Base-by-base conservation (phyloP, 2,329 filamentous ascomycete genomes). In the Phaeoacremonium minimum region DNA sequence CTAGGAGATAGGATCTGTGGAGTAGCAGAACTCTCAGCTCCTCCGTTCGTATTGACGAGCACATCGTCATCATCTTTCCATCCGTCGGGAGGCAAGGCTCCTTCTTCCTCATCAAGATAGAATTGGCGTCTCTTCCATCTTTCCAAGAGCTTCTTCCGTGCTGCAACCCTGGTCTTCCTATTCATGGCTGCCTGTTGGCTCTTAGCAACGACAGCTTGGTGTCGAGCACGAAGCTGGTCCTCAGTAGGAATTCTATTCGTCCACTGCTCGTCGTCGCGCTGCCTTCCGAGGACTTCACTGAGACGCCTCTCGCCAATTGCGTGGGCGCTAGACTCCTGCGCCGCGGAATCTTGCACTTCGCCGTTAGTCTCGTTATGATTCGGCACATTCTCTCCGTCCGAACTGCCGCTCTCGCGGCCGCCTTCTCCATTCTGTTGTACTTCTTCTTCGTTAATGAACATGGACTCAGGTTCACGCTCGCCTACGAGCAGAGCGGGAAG, bases 91-190 rank as follows among this genome's bases (percentile, higher is more conserved):
- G 76, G 67, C n/a, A 60, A 55, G 8, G 77, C 74, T 3, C 87
- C 87, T 57, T 94, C 87, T 63, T 94, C 88, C 57, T 89, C 84
- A 40, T 94, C 87, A 1, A 88, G 74, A 50, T 93, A 94, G 49
- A 93, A 94, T 28, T 83, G 78, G 31, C 87, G 73, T 40, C 85
- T 74, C 49, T 76, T 77, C 87, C 87, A 93, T 33, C 87, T 73
- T 36, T 90, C 78, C 48, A 83, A 72, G 22, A 87, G 66, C 45
- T 71, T 69, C 28, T 61, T 65, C 12, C 75, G 65, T 2, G 73
- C 72, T 6, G 56, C 50, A 2, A 51, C 56, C 18, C 61, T 56
- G 17, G 62, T 56, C 14, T 62, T 54, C 39, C 61, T 66, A 29
- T 67, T 61, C 36, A 63, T 53, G 59, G 56, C 2, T 53, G 57